Evolutionary conservation across 768 basidiomycete genomes (phyloP).

Genomic region (Suillus variegatus): DNA sequence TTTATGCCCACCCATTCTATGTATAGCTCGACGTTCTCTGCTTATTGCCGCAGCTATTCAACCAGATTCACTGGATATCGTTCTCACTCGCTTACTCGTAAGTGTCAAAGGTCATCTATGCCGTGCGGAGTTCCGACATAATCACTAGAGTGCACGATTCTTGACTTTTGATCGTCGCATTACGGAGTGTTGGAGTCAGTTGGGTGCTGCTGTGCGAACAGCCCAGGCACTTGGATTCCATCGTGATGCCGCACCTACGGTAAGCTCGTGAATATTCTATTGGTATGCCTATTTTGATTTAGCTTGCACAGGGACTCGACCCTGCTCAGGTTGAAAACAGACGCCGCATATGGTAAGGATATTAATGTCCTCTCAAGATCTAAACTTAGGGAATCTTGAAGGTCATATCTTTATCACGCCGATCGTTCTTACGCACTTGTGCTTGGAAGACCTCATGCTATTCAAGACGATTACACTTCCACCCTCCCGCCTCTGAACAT

Average conservation of each 20-base stretch:
- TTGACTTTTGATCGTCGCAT: constrained; percentile 77
- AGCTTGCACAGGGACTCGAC: constrained; percentile 58
- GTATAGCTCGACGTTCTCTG: constrained; percentile 77
- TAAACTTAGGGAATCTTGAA: constrained; percentile 27
- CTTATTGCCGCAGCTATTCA: constrained; percentile 93
- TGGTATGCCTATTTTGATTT: constrained; percentile 9
- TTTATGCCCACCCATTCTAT: constrained; percentile 18
- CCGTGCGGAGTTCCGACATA: neutral
- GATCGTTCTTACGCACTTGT: constrained; percentile 91
- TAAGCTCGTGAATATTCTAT: constrained; percentile 36
- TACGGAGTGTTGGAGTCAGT: constrained; percentile 95
- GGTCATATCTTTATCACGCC: constrained; percentile 92
- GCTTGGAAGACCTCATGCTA: constrained; percentile 87
- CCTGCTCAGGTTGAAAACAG: constrained; percentile 83
- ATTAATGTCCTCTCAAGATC: neutral
- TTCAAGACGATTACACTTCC: constrained; percentile 88
- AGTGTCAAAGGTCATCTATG: constrained; percentile 13
- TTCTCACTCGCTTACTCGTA: constrained; percentile 85
- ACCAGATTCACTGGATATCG: constrained; percentile 88
- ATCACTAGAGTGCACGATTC: constrained; percentile 64
- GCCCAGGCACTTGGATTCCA: constrained; percentile 93
- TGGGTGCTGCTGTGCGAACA: constrained; percentile 90
- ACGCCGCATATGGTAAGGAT: constrained; percentile 77
- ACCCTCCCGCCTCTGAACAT: constrained; percentile 75
- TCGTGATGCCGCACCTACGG: constrained; percentile 83